A percentile compares a stretch with the other conserved stretches of the same genome.
Conservation (phyloP, 208 protist genomes). For the Wallacemonas sp. region DNA sequence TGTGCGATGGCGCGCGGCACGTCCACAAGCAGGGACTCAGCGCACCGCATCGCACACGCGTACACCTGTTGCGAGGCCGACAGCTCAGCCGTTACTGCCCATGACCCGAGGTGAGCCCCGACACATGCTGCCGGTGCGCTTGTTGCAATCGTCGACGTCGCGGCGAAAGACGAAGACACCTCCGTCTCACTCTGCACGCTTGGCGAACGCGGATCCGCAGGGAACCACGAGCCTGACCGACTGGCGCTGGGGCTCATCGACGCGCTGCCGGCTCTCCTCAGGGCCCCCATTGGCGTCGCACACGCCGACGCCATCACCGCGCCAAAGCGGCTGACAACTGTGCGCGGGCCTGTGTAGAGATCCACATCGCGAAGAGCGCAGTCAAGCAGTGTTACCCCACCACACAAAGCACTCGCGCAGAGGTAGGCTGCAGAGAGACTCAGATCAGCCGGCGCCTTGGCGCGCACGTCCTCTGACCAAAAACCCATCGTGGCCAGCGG, state of each 20-base stretch:
- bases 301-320: neutral
- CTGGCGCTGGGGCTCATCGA: neutral
- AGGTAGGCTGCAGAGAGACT: neutral
- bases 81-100: conserved; percentile 22
- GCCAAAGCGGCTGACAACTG: neutral
- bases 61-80: conserved; percentile 16
- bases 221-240: no score
- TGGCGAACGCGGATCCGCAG: neutral
- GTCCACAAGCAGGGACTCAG: neutral
- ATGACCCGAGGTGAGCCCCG: conserved; percentile 11
- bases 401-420: neutral
- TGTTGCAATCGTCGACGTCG: no score
- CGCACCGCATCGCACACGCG: conserved; percentile 13
- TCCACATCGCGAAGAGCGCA: neutral
- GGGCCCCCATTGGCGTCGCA: no score
- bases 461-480: conserved; percentile 10
- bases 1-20: conserved; percentile 18
- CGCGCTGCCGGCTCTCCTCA: neutral
- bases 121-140: no score
- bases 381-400: neutral
- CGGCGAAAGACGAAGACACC: no score
- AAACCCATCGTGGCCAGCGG: conserved; percentile 17
- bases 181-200: conserved; percentile 11
- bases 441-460: neutral
- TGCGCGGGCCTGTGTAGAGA: neutral